phyloP scores from a whole-genome alignment of 345 rosid species.

The Populus nigra region DNA sequence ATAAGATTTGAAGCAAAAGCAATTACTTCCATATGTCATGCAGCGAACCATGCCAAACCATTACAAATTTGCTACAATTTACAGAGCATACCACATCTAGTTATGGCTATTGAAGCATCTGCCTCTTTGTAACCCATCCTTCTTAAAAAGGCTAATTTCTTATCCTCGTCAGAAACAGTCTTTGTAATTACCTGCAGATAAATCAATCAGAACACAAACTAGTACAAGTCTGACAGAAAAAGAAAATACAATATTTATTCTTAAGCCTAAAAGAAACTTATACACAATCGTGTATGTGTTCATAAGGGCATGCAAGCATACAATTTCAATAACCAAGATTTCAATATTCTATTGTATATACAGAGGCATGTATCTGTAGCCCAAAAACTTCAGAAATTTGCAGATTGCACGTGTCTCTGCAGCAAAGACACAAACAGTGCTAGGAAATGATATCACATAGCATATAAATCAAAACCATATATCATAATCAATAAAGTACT shows the following conservation, averaged over 20 bases:
- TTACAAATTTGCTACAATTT: constrained; percentile 3
- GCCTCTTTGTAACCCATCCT: constrained; percentile 65
- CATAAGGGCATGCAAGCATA: too few relatives aligned
- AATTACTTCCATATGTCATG: background rate
- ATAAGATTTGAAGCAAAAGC: background rate
- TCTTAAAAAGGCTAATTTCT: constrained; percentile 38
- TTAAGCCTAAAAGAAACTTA: too few relatives aligned
- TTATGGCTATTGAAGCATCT: constrained; percentile 69
- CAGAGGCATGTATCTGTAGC: too few relatives aligned
- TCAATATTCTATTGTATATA: too few relatives aligned
- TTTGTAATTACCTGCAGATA: constrained; percentile 40
- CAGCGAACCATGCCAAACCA: constrained; percentile 13
- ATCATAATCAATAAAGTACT: background rate
- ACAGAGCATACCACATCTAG: constrained; percentile 74
- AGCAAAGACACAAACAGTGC: too few relatives aligned
- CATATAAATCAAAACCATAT: background rate
- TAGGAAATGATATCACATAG: background rate
- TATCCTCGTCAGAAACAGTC: constrained; percentile 35
- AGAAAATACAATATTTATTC: background rate
- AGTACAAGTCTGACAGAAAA: background rate
- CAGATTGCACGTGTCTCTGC: too few relatives aligned
- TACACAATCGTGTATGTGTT: too few relatives aligned
- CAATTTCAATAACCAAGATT: too few relatives aligned
- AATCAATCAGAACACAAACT: constrained; percentile 2
- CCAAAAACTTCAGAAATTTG: too few relatives aligned